phyloP scores from a whole-genome alignment of 257 asterid species.

The Eustoma russellianum region DNA sequence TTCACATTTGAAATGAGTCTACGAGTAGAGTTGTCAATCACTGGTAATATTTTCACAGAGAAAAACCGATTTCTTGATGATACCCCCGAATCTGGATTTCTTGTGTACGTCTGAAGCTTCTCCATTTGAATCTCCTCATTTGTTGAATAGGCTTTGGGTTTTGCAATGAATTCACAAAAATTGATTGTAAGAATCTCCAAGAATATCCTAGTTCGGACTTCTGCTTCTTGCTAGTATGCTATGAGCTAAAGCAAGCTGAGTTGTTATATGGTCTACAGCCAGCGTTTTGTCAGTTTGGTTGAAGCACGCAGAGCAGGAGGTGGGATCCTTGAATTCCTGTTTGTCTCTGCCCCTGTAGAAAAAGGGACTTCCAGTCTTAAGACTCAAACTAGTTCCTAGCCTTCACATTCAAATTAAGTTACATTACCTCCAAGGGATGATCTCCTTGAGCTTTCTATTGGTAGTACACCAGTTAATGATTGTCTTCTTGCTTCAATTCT shows the following conservation, averaged over 20 bases:
- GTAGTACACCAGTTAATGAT: conserved; percentile 54
- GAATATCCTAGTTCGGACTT: no score
- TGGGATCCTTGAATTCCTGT: conserved; percentile 38
- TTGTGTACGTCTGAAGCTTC: not conserved
- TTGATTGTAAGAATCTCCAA: no score
- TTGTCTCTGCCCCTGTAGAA: conserved; percentile 17
- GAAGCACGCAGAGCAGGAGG: conserved; percentile 55
- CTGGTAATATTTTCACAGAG: no score
- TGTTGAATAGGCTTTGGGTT: no score
- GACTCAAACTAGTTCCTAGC: not conserved
- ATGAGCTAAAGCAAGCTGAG: conserved; percentile 46
- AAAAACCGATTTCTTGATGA: no score
- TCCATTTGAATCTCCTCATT: no score
- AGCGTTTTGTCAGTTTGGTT: conserved; percentile 41
- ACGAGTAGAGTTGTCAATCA: no score
- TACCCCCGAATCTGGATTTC: not conserved
- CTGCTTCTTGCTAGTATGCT: conserved; percentile 21
- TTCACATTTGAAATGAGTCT: no score
- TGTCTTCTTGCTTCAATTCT: conserved; percentile 54
- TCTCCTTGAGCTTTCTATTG: conserved; percentile 45
- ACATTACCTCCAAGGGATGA: conserved; percentile 63
- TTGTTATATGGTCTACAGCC: conserved; percentile 37
- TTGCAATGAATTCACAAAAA: no score
- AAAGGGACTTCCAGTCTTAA: not conserved
- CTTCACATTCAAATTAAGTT: conserved; percentile 7